Base-by-base conservation (phyloP, 495 filamentous ascomycete genomes). In the Penicillium coprophilum region DNA sequence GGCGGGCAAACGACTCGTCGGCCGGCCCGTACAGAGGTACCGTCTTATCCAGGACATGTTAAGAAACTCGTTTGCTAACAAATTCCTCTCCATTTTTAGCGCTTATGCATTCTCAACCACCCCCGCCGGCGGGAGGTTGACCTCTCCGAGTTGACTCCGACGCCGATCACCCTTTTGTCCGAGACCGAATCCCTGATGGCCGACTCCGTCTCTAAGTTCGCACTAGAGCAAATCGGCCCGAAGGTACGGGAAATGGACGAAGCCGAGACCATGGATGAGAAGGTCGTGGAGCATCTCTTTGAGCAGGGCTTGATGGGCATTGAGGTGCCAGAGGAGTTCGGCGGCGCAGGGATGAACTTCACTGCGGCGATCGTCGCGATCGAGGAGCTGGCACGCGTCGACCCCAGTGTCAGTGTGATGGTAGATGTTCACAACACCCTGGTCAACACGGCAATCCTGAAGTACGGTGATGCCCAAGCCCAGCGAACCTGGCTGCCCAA, bases 191-290 rank as follows among this genome's bases (percentile, higher is more conserved):
- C 85, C 9, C 72, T 92, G 62, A 94, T 99, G 88, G 81, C 85
- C 52, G 94, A 99, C 50, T 81, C 86, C 1, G 93, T 99, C 5
- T 85, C 86, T 49, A 96, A 95, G 72, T 97, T 97, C 65, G 90
- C 94, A 57, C 82, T 84, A 61, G 91, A 96, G 51, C 82, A 89
- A 39, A 88, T 99, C 56, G 81, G 91, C 45, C 95, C 94, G 32
- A 96, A 94, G 72, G 92, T 91, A 10, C 89, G 94, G 21, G 91
- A 95, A 24, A 99, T 99, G 94, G 94, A 99, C 66, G 94, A 99
- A 77, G 87, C 87, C 27, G 94, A 99, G 79, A 71, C 78, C 8
- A 99, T 99, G 94, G 95, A 99, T 73, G 82, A 87, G 0, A 69
- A 81, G 3, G 69, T 99, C 27, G 87, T 99, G 15, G 91, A 96